phyloP scores from a whole-genome alignment of 139 green algal genomes.

The Chlamydomonas eustigma region DNA sequence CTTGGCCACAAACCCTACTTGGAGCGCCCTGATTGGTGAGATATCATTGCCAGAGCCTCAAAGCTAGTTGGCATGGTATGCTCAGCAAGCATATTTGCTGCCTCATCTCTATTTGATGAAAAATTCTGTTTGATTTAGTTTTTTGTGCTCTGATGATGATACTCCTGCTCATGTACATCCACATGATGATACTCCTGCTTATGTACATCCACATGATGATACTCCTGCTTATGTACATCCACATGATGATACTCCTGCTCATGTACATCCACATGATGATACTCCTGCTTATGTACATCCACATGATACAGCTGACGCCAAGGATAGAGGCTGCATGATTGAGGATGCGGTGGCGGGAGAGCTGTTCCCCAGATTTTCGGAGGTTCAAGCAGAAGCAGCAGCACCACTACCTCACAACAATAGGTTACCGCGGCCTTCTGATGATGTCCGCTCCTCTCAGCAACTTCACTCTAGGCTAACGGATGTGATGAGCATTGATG shows the following conservation, averaged over 20 bases:
- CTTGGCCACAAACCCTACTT: constrained; percentile 48
- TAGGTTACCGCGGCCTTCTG: too few relatives aligned
- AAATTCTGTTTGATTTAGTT: not conserved
- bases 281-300: not conserved
- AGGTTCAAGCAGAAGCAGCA: not conserved
- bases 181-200: too few relatives aligned
- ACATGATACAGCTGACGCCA: constrained; percentile 18
- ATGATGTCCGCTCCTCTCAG: too few relatives aligned
- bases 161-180: not conserved
- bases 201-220: not conserved
- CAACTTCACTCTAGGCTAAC: too few relatives aligned
- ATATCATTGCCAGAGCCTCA: constrained; percentile 4
- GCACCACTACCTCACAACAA: not conserved
- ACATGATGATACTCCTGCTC: not conserved
- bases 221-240: not conserved
- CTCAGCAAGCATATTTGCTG: not conserved
- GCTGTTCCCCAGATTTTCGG: constrained; percentile 27
- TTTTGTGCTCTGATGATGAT: not conserved
- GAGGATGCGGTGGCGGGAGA: constrained; percentile 42
- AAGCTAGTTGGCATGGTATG: not conserved
- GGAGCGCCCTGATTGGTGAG: constrained; percentile 56
- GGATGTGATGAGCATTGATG: too few relatives aligned
- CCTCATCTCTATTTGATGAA: not conserved
- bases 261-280: too few relatives aligned
- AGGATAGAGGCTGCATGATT: constrained; percentile 47